Conservation (phyloP, 2,329 filamentous ascomycete genomes). For the Beauveria rudraprayagi region DNA sequence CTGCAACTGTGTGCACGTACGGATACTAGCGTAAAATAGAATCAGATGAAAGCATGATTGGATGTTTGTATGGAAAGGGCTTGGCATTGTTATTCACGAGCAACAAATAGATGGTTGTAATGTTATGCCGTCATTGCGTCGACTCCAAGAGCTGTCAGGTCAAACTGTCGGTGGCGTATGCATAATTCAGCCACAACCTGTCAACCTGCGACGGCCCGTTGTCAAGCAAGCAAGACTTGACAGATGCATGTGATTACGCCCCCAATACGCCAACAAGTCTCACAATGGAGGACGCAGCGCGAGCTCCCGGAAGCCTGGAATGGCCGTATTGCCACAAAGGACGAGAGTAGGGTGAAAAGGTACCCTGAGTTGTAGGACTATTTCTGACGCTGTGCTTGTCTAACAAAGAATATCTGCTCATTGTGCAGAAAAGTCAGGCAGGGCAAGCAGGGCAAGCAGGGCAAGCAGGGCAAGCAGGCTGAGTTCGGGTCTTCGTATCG, state of each 20-base stretch:
- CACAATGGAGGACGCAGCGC: too few species aligned
- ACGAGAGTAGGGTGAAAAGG: too few species aligned
- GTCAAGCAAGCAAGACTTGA: background rate
- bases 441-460: background rate
- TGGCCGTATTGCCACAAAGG: too few species aligned
- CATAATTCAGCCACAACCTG: background rate
- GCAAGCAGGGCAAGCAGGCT: background rate
- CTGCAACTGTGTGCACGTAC: background rate
- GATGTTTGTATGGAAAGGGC: background rate
- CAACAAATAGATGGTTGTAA: background rate
- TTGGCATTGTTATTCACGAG: background rate
- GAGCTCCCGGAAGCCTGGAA: too few species aligned
- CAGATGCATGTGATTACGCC: background rate
- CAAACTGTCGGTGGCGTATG: background rate
- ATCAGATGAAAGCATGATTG: background rate
- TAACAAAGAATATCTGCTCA: too few species aligned
- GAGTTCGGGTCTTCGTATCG: slow-evolving; percentile 6
- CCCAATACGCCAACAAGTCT: too few species aligned
- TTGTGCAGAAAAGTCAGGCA: background rate
- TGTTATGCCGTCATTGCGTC: background rate
- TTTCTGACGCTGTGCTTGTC: background rate
- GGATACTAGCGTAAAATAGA: background rate
- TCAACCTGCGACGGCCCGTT: background rate
- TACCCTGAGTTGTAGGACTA: background rate
- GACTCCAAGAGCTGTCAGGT: background rate